Evolutionary conservation across 2,329 filamentous ascomycete genomes (phyloP).

Genomic region (Monosporascus sp.): DNA sequence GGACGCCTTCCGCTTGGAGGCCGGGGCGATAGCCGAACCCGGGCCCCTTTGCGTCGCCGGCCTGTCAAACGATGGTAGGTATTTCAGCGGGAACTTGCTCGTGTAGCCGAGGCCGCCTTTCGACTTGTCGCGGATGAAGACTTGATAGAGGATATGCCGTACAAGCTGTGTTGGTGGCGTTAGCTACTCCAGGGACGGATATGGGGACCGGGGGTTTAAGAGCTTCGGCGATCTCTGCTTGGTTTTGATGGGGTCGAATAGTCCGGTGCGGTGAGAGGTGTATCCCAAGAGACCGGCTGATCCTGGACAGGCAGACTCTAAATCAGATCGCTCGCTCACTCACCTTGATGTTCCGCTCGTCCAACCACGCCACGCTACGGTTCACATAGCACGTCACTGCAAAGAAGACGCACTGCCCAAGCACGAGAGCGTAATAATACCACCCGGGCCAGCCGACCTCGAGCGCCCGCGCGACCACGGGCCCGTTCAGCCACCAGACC

Average conservation of each 20-base stretch:
- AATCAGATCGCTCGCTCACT: constrained; percentile 6
- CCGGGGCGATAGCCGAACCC: constrained; percentile 9
- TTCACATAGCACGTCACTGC: constrained; percentile 45
- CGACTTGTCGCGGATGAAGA: constrained; percentile 57
- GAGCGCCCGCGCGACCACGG: constrained; percentile 53
- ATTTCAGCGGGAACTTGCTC: constrained; percentile 66
- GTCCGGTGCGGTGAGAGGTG: no score
- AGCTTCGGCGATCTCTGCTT: no score
- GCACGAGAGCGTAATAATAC: constrained; percentile 56
- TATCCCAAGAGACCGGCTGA: no score
- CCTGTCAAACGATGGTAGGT: constrained; percentile 46
- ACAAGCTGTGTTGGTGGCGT: constrained; percentile 22
- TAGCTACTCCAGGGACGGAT: not conserved
- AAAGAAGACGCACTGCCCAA: constrained; percentile 63
- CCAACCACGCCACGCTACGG: constrained; percentile 31
- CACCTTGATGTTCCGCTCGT: constrained; percentile 45
- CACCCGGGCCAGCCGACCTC: constrained; percentile 49
- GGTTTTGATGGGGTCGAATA: no score
- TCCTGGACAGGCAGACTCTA: no score
- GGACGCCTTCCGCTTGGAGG: constrained; percentile 23
- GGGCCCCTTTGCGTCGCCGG: constrained; percentile 27
- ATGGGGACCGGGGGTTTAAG: no score
- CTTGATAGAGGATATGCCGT: constrained; percentile 53
- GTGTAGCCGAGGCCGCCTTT: constrained; percentile 55
- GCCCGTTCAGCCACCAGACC: constrained; percentile 65